These are phyloP conservation scores for Globisporangium takayamanum DNA, from an alignment of 352 stramenopile species.

Conservation along the genomic window DNA sequence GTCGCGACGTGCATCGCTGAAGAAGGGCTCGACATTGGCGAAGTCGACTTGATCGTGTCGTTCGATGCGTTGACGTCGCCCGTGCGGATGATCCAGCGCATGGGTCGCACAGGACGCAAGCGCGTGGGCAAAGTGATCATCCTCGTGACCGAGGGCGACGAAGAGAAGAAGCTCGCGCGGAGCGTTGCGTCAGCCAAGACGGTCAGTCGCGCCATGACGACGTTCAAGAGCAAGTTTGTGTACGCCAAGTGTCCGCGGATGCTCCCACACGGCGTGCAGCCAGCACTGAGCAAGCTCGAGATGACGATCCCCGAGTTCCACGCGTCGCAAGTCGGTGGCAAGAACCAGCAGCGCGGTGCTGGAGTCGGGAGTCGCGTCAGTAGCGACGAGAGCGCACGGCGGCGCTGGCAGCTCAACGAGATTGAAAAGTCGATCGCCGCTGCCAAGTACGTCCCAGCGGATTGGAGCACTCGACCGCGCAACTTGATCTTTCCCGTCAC, in stretches of 20 bases:
- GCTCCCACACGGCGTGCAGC: conserved; percentile 45
- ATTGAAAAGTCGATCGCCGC: conserved; percentile 45
- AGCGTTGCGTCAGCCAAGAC: conserved; percentile 77
- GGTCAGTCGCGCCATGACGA: conserved; percentile 71
- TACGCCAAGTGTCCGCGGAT: conserved; percentile 78
- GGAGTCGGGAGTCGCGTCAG: neutral
- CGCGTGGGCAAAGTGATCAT: conserved; percentile 89
- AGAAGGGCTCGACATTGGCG: conserved; percentile 94
- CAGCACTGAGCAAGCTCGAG: conserved; percentile 38
- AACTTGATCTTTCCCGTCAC: conserved; percentile 37
- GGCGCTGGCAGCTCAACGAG: conserved; percentile 56
- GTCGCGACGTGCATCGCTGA: conserved; percentile 95
- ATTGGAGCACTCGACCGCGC: conserved; percentile 24
- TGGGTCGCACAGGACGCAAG: conserved; percentile 95
- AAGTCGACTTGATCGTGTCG: conserved; percentile 93
- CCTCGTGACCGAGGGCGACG: conserved; percentile 84
- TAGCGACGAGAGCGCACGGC: conserved; percentile 7
- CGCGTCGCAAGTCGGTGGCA: conserved; percentile 63
- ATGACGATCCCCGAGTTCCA: conserved; percentile 83
- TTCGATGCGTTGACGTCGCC: conserved; percentile 93
- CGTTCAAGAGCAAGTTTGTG: conserved; percentile 88
- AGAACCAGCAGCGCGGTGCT: conserved; percentile 17
- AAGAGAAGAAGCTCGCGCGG: conserved; percentile 83
- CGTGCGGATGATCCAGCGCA: conserved; percentile 94
- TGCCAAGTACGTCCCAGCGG: conserved; percentile 38